These are phyloP conservation scores for Candida quercuum DNA, from an alignment of 805 yeast genomes.

Conservation along the genomic window DNA sequence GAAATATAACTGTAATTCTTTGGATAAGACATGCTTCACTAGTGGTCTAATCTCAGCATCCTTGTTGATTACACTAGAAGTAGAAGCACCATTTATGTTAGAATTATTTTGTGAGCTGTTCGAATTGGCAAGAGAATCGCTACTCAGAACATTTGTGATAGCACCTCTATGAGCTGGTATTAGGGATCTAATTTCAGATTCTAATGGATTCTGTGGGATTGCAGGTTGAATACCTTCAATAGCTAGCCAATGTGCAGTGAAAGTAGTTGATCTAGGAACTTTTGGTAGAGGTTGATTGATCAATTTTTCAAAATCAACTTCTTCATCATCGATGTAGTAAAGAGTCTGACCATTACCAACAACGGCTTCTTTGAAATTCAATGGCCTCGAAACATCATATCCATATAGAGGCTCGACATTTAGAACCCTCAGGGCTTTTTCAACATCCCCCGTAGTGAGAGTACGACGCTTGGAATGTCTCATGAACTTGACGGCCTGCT, in stretches of 20 bases:
- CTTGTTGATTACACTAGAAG: slow-evolving; percentile 24
- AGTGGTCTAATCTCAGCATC: slow-evolving; percentile 74
- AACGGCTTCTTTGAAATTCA: slow-evolving; percentile 80
- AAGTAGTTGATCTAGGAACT: slow-evolving; percentile 88
- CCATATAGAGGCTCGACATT: slow-evolving; percentile 95
- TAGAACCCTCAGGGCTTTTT: slow-evolving; percentile 73
- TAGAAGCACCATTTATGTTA: slow-evolving; percentile 23
- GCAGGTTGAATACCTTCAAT: slow-evolving; percentile 98
- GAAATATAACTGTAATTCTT: slow-evolving; percentile 89
- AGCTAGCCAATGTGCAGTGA: slow-evolving; percentile 96
- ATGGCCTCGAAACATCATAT: slow-evolving; percentile 63
- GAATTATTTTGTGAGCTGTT: slow-evolving; percentile 15
- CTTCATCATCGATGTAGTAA: slow-evolving; percentile 88
- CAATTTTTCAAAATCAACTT: slow-evolving; percentile 87
- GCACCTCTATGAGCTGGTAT: slow-evolving; percentile 85
- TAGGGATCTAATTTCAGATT: slow-evolving; percentile 68
- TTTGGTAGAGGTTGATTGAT: slow-evolving; percentile 93
- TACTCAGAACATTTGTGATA: slow-evolving; percentile 52
- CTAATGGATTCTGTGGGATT: slow-evolving; percentile 89
- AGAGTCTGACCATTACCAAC: slow-evolving; percentile 90
- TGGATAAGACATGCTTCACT: slow-evolving; percentile 91
- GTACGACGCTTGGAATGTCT: slow-evolving; percentile 85
- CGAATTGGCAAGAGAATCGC: slow-evolving; percentile 34
- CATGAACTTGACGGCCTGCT: slow-evolving; percentile 94
- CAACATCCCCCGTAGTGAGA: slow-evolving; percentile 75